Percentiles rank a stretch among this genome's conserved stretches.
These are phyloP conservation scores for Fusarium secorum DNA, from an alignment of 2,329 filamentous ascomycete species.

Conservation along the genomic window DNA sequence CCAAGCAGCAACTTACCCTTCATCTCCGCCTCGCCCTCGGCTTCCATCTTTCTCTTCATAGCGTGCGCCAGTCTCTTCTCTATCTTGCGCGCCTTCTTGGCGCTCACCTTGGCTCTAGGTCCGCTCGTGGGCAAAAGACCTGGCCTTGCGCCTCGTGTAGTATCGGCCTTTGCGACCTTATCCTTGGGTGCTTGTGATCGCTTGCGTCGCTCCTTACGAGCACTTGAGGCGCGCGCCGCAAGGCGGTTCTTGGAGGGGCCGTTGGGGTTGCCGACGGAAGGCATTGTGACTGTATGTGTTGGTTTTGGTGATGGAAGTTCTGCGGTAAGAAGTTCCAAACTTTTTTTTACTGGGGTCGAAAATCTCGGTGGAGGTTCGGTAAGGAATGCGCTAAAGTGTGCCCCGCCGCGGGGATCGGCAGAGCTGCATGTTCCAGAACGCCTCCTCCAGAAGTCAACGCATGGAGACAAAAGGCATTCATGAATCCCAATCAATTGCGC, in stretches of 20 bases:
- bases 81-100: constrained; percentile 64
- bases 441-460: not conserved
- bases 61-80: constrained; percentile 63
- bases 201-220: constrained; percentile 55
- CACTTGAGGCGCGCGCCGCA: constrained; percentile 55
- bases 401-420: constrained; percentile 24
- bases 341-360: constrained; percentile 27
- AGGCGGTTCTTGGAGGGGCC: constrained; percentile 62
- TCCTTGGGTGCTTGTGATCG: constrained; percentile 48
- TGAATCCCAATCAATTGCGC: not conserved
- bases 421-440: constrained; percentile 24
- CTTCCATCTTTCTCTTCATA: constrained; percentile 60
- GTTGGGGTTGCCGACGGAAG: constrained; percentile 67
- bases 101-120: constrained; percentile 58
- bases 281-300: constrained; percentile 49
- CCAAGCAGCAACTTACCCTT: constrained; percentile 48
- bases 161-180: constrained; percentile 54
- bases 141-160: constrained; percentile 58
- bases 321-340: constrained; percentile 13
- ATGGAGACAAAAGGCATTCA: not conserved
- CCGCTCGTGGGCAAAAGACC: constrained; percentile 65
- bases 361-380: constrained; percentile 32
- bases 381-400: constrained; percentile 12
- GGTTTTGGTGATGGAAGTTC: constrained; percentile 14
- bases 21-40: constrained; percentile 59